Conservation (phyloP, 768 basidiomycete genomes). For the Mrakia frigida region DNA sequence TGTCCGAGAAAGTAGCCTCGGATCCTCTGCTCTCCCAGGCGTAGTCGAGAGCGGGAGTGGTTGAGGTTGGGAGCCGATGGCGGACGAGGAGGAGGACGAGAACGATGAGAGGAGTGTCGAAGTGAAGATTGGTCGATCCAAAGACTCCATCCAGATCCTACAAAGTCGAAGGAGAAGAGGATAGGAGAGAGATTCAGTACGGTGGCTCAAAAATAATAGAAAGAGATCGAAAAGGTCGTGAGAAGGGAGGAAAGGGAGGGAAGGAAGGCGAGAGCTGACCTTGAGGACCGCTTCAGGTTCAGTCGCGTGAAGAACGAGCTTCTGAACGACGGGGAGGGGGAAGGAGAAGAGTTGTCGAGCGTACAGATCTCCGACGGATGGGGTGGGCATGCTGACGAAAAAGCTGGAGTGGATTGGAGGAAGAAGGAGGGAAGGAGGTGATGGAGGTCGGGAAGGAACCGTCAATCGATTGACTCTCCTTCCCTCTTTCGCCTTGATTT, state of each 20-base stretch:
- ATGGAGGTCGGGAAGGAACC: not conserved
- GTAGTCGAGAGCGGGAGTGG: slow-evolving; percentile 16
- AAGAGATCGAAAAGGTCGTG: not conserved
- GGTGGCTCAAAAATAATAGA: not conserved
- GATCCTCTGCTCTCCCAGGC: slow-evolving; percentile 4
- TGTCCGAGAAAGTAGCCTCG: not conserved
- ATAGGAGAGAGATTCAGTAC: not conserved
- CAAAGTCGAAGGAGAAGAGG: not conserved
- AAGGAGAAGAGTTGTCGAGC: slow-evolving; percentile 7
- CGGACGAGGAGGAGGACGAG: slow-evolving; percentile 21
- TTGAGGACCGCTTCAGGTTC: slow-evolving; percentile 1
- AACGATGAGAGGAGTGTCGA: slow-evolving; percentile 11
- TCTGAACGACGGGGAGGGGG: slow-evolving; percentile 10
- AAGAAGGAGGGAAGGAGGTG: not conserved
- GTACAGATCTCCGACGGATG: slow-evolving; percentile 1
- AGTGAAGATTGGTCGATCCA: not conserved
- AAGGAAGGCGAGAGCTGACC: not conserved
- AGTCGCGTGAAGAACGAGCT: slow-evolving; percentile 16
- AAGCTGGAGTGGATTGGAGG: not conserved
- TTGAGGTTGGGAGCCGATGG: not conserved
- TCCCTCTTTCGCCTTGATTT: not conserved
- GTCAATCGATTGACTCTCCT: not conserved
- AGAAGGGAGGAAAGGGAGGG: not conserved
- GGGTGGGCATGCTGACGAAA: not conserved
- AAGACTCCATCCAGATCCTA: slow-evolving; percentile 2